These are phyloP conservation scores for Xylona heveae DNA, from an alignment of 495 filamentous ascomycete species.

Conservation along the genomic window DNA sequence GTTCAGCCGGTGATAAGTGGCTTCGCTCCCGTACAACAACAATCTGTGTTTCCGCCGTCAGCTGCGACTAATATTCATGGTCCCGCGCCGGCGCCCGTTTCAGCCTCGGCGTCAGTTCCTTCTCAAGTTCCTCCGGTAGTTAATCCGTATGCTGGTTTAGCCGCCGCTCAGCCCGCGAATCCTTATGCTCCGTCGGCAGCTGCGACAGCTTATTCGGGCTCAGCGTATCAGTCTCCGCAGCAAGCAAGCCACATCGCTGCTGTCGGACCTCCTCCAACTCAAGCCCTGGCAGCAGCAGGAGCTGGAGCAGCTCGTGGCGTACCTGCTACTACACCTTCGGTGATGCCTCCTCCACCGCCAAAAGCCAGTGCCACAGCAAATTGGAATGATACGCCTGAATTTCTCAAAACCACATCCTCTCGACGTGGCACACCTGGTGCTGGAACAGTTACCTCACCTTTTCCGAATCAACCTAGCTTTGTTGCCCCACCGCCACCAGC, in stretches of 20 bases:
- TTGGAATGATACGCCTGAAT: constrained; percentile 93
- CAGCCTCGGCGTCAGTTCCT: constrained; percentile 20
- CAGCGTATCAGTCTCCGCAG: constrained; percentile 7
- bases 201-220: constrained; percentile 7
- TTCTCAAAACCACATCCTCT: constrained; percentile 47
- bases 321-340: no score
- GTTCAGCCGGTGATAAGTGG: constrained; percentile 7
- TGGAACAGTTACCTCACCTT: constrained; percentile 39
- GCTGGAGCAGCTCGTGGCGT: no score
- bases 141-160: constrained; percentile 16
- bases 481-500: constrained; percentile 21
- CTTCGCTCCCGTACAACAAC: constrained; percentile 7
- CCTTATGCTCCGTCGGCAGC: constrained; percentile 33
- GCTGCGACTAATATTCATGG: no score
- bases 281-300: no score
- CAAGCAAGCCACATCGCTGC: constrained; percentile 11
- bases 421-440: constrained; percentile 50
- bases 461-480: constrained; percentile 32
- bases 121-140: constrained; percentile 9
- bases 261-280: constrained; percentile 19
- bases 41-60: constrained; percentile 7
- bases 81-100: constrained; percentile 10
- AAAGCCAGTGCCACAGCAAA: constrained; percentile 46
- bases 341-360: constrained; percentile 37
- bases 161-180: constrained; percentile 24